Conservation (phyloP, 2,329 filamentous ascomycete genomes). For the Aureobasidium pullulans region DNA sequence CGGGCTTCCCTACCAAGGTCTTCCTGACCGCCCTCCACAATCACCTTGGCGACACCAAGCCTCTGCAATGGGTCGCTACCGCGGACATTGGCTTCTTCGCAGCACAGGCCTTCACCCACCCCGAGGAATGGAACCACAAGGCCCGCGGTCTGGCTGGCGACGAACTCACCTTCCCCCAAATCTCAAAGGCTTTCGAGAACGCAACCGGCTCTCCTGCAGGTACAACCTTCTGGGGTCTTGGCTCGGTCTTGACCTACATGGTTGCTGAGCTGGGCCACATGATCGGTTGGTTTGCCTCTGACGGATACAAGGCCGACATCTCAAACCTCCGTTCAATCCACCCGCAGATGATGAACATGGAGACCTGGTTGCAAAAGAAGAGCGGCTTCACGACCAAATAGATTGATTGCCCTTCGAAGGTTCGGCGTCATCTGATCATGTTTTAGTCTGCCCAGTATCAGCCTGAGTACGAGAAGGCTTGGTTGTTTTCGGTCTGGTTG, state of each 20-base stretch:
- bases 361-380: slow-evolving; percentile 26
- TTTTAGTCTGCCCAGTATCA: background rate
- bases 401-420: background rate
- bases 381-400: slow-evolving; percentile 21
- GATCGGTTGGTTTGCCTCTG: slow-evolving; percentile 42
- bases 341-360: slow-evolving; percentile 33
- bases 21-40: slow-evolving; percentile 43
- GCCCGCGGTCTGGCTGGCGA: slow-evolving; percentile 47
- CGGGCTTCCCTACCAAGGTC: slow-evolving; percentile 43
- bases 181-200: slow-evolving; percentile 40
- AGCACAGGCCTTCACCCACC: slow-evolving; percentile 40
- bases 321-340: slow-evolving; percentile 36
- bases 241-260: slow-evolving; percentile 35
- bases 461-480: background rate
- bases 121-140: slow-evolving; percentile 39
- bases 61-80: slow-evolving; percentile 34
- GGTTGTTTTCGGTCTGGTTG: slow-evolving; percentile 10
- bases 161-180: slow-evolving; percentile 43
- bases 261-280: slow-evolving; percentile 30
- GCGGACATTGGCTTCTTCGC: slow-evolving; percentile 48
- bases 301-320: slow-evolving; percentile 45
- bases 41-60: slow-evolving; percentile 23
- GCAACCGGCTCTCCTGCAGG: slow-evolving; percentile 39
- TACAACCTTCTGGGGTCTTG: slow-evolving; percentile 38
- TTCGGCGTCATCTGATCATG: slow-evolving; percentile 2